These are phyloP conservation scores for Arxiozyma heterogenica DNA, from an alignment of 1,139 yeast genomes.

Conservation along the genomic window DNA sequence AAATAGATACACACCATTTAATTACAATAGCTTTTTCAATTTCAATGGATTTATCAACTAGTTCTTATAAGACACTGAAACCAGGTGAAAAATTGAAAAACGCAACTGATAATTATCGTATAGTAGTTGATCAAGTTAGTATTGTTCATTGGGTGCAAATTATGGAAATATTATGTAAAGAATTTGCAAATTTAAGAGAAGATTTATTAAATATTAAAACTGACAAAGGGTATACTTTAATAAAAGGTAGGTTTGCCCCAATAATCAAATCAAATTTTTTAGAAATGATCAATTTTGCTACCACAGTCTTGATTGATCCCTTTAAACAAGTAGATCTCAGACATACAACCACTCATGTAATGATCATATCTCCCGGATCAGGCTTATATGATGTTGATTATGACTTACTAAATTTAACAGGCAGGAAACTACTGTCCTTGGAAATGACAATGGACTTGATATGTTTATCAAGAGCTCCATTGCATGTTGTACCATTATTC, in stretches of 20 bases:
- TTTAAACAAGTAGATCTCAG: constrained; percentile 79
- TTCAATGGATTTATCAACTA: constrained; percentile 60
- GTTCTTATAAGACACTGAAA: constrained; percentile 44
- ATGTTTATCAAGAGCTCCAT: constrained; percentile 82
- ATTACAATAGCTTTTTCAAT: constrained; percentile 80
- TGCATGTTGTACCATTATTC: constrained; percentile 85
- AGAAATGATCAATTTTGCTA: constrained; percentile 79
- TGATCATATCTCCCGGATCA: constrained; percentile 83
- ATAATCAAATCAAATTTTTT: constrained; percentile 82
- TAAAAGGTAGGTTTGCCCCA: constrained; percentile 60
- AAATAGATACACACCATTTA: constrained; percentile 77
- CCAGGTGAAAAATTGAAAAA: constrained; percentile 68
- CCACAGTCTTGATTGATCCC: constrained; percentile 69
- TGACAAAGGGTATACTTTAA: constrained; percentile 31
- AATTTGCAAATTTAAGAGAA: constrained; percentile 72
- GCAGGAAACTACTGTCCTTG: constrained; percentile 61
- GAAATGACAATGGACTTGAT: constrained; percentile 85
- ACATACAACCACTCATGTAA: constrained; percentile 78
- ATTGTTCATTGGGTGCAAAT: constrained; percentile 83
- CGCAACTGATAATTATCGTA: constrained; percentile 75
- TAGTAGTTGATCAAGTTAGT: constrained; percentile 91
- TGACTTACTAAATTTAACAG: constrained; percentile 63
- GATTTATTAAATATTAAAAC: constrained; percentile 52
- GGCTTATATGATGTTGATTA: constrained; percentile 91
- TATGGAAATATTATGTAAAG: constrained; percentile 77